Evolutionary conservation across 2,329 filamentous ascomycete species (phyloP), one percentile per base, ranked within the genome.

Genomic region (Ophiosphaerella narmari): DNA sequence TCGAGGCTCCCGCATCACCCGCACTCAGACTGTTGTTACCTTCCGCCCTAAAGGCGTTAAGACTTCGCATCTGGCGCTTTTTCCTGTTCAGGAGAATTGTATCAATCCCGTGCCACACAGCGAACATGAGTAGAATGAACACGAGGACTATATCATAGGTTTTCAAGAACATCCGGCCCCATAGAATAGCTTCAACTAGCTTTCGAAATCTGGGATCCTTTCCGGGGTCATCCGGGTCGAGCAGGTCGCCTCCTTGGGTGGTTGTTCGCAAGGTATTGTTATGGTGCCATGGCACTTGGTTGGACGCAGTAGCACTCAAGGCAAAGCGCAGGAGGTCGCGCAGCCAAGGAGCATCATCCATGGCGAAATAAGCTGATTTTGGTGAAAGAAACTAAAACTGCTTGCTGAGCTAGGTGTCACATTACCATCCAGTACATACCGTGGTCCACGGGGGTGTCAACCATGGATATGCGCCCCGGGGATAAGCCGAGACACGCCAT

Each of bases 131-230:
- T 33, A 79, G 52, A 8, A 77, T 54, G 2, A 52, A 68, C 2
- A 76, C 23, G 18, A 77, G 50, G 2, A 73, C 72, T 2, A 68
- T 34, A 45, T 78, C 77, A 43, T 78, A 79, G 0, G 67, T 73
- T 8, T 66, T 43, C 13, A 77, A 48, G 16, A 78, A 69, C 35
- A 60, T 60, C 46, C 74, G 57, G 4, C 71, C 70, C 54, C 71
- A 77, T 29, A 72, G 39, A n/a, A 76, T 67, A 9, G 64, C 70
- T 34, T 73, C 67, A 9, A 74, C 66, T 6, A 74, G 55, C 46
- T 67, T 68, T 38, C 63, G 55, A 43, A 74, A 71, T 23, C 69
- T 55, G 5, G 70, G 72, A 48, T 74, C 69, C 41, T 67, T 67
- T 5, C 67, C 67, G 13, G 70, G 68, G 38, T 73, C 66, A n/a